Base-by-base conservation (phyloP, 257 asterid species). In the Paraleonurus japonicus region DNA sequence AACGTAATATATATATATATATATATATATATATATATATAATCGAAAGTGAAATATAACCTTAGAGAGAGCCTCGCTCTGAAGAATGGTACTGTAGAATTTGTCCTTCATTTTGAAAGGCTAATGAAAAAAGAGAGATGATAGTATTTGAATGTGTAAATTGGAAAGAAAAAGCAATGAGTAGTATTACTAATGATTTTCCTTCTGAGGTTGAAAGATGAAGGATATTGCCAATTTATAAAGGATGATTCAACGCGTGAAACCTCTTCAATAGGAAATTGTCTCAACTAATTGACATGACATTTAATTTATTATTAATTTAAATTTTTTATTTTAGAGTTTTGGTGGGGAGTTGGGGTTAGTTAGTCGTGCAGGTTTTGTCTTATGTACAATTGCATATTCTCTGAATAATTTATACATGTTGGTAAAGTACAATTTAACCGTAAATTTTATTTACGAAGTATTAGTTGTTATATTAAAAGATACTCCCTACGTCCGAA, bases 21-120 rank as follows among this genome's bases (percentile, higher is more conserved):
- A n/a, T n/a, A n/a, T n/a, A n/a, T n/a, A n/a, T n/a, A n/a, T n/a
- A n/a, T n/a, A n/a, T n/a, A 30, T 37, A 37, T 1, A 37, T 37
- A 41, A 12, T 35, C 11, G 13, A 39, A 19, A 15, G 37, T 4
- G 17, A 58, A 20, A 0, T 11, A 2, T 3, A 26, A 85, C 90
- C 84, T 85, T 72, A 5, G 72, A 30, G 50, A 83, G 88, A 0
- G 81, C 86, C 20, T 81, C 83, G 65, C 86, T 84, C 50, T 80
- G 85, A 7, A 84, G 78, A 60, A 84, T 77, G 54, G 83, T 72
- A 43, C 75, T 58, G 33, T 19, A 73, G 51, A 65, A 76, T 61
- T 73, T 77, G 4, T 81, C 85, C 67, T 76, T 81, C 85, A 77
- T 81, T 12, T 4, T 74, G 7, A 43, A 16, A 35, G 62, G 19